These are phyloP conservation scores for Uromyces viciae-fabae DNA, from an alignment of 1,284 basidiomycete genomes.

Conservation along the genomic window DNA sequence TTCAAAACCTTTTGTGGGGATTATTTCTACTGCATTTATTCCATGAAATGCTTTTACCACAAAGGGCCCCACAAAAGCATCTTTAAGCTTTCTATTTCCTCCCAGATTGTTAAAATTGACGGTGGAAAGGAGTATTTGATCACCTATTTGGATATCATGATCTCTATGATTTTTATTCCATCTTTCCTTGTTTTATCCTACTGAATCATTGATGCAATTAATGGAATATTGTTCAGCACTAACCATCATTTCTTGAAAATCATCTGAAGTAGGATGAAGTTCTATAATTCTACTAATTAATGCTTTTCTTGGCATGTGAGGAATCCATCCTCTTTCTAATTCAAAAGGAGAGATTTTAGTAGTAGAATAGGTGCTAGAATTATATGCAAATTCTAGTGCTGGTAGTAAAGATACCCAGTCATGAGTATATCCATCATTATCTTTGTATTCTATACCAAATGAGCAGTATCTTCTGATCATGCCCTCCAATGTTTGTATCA, in stretches of 20 bases:
- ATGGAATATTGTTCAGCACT: neutral
- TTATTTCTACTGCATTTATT: neutral
- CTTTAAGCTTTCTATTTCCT: neutral
- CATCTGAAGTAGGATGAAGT: neutral
- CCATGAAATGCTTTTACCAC: neutral
- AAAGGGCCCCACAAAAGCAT: neutral
- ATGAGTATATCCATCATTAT: neutral
- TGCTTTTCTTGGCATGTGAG: neutral
- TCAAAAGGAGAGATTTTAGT: neutral
- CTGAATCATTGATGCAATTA: neutral
- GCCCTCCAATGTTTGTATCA: conserved; percentile 19
- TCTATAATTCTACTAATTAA: neutral
- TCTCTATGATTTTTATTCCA: neutral
- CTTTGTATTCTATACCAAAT: neutral
- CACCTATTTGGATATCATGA: neutral
- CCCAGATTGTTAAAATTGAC: neutral
- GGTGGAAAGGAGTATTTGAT: neutral
- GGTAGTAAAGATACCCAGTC: conserved; percentile 21
- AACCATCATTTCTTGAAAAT: neutral
- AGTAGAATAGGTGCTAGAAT: neutral
- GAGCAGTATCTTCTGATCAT: conserved; percentile 3
- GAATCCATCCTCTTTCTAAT: neutral
- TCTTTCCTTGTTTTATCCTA: neutral
- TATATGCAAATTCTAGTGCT: conserved; percentile 7
- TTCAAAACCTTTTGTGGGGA: neutral